Conservation (phyloP, 805 yeast species). For the Spathaspora hagerdaliae region DNA sequence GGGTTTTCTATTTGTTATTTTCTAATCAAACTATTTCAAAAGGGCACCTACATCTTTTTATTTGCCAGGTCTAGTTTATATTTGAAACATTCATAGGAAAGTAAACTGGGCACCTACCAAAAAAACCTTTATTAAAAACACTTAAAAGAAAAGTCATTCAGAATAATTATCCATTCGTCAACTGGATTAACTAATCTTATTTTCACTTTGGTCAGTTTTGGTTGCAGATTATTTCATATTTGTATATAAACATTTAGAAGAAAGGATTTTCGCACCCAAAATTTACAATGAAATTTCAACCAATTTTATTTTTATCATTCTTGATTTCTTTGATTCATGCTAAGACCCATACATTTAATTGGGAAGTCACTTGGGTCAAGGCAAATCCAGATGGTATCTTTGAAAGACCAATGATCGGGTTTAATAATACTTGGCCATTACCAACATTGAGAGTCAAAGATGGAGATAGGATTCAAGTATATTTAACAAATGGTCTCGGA, state of each 20-base stretch:
- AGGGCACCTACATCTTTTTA: too few species aligned
- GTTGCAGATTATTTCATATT: too few species aligned
- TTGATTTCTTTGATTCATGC: conserved; percentile 19
- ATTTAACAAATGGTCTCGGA: conserved; percentile 69
- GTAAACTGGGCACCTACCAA: too few species aligned
- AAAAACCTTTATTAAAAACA: too few species aligned
- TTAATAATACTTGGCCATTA: conserved; percentile 77
- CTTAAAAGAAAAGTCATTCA: too few species aligned
- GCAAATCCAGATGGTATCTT: conserved; percentile 66
- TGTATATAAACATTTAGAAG: too few species aligned
- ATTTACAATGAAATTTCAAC: conserved; percentile 10
- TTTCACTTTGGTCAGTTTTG: not conserved
- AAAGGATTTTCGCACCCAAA: not conserved
- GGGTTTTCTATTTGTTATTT: too few species aligned
- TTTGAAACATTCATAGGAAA: too few species aligned
- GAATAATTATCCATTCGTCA: too few species aligned
- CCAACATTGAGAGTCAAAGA: conserved; percentile 73
- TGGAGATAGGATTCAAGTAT: conserved; percentile 76
- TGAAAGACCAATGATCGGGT: conserved; percentile 57
- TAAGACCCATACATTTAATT: conserved; percentile 58
- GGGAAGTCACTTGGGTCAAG: conserved; percentile 60
- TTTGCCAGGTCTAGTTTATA: too few species aligned
- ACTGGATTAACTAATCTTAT: too few species aligned
- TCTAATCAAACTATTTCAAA: too few species aligned
- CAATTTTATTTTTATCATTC: conserved; percentile 7